phyloP scores from a whole-genome alignment of 768 basidiomycete genomes.

The Baorangia bicolor region DNA sequence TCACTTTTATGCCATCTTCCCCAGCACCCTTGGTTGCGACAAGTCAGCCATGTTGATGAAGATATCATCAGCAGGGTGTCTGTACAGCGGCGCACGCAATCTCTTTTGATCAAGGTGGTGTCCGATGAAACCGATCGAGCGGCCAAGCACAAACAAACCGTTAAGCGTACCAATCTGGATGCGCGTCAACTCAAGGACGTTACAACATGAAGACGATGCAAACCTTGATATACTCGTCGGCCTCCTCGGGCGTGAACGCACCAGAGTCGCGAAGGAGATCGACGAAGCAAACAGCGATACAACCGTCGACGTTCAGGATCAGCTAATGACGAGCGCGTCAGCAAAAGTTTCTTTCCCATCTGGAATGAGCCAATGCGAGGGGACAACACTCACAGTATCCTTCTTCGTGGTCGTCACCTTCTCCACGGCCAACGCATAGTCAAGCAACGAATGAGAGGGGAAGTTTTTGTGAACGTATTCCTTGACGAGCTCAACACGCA shows the following conservation, averaged over 20 bases:
- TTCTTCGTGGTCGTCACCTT: constrained; percentile 98
- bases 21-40: constrained; percentile 77
- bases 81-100: constrained; percentile 88
- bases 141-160: constrained; percentile 95
- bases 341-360: not conserved
- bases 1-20: constrained; percentile 29
- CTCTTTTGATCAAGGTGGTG: constrained; percentile 97
- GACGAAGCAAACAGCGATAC: constrained; percentile 95
- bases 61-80: constrained; percentile 93
- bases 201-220: not conserved
- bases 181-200: not conserved
- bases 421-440: constrained; percentile 96
- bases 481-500: constrained; percentile 91
- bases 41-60: constrained; percentile 93
- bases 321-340: constrained; percentile 43
- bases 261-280: constrained; percentile 90
- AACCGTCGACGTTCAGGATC: constrained; percentile 96
- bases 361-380: not conserved
- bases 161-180: constrained; percentile 83
- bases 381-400: constrained; percentile 61
- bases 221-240: constrained; percentile 93
- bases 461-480: constrained; percentile 95
- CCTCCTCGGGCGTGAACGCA: constrained; percentile 94
- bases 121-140: constrained; percentile 97
- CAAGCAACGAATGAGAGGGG: constrained; percentile 89